Conservation (phyloP, 2,329 filamentous ascomycete species). For the Fusarium verrucosum region DNA sequence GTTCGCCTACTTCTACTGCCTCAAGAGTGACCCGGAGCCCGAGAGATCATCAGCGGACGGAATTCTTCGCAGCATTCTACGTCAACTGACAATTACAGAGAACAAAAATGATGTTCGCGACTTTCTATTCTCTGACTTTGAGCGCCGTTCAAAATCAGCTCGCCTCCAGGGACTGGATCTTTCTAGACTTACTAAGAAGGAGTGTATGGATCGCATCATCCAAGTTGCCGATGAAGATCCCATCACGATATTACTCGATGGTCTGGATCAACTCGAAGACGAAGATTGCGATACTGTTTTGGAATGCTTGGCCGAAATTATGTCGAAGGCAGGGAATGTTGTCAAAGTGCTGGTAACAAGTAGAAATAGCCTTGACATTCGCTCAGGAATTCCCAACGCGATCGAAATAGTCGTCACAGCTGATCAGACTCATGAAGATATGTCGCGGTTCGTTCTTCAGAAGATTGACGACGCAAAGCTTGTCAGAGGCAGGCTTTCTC, state of each 20-base stretch:
- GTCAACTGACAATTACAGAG: neutral
- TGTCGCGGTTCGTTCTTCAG: neutral
- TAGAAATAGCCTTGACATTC: neutral
- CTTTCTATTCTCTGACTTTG: constrained; percentile 2
- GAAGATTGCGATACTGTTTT: neutral
- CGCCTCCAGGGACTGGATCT: neutral
- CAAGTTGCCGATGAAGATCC: constrained; percentile 11
- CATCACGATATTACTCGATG: constrained; percentile 7
- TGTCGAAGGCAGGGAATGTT: neutral
- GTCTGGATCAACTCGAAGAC: neutral
- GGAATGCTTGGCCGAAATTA: neutral
- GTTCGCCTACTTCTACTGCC: constrained; percentile 1
- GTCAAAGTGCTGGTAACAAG: constrained; percentile 4
- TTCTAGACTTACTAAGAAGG: neutral
- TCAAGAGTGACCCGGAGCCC: neutral
- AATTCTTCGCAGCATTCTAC: neutral
- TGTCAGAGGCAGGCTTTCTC: neutral
- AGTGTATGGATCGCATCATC: constrained; percentile 11
- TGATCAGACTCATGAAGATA: neutral
- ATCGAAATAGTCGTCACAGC: neutral
- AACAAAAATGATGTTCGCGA: neutral
- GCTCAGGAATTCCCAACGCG: neutral
- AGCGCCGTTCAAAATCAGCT: constrained; percentile 1
- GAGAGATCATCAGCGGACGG: neutral
- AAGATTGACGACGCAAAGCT: neutral